phyloP scores from a whole-genome alignment of 2,329 filamentous ascomycete genomes.

The Exophiala xenobiotica region DNA sequence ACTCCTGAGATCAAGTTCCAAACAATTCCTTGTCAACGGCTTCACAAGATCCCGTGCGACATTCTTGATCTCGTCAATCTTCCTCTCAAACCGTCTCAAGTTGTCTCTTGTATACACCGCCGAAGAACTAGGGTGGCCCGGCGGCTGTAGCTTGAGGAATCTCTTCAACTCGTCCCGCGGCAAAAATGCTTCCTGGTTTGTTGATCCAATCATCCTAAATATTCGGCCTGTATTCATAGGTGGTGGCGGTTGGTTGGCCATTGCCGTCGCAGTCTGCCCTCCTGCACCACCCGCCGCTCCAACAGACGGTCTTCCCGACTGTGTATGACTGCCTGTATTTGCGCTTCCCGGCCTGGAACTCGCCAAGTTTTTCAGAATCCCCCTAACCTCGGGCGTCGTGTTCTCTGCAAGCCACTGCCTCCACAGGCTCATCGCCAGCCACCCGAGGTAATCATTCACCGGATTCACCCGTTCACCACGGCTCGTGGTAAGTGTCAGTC shows the following conservation, averaged over 20 bases:
- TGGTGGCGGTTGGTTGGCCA: neutral
- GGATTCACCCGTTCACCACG: conserved; percentile 81
- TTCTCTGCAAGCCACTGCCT: conserved; percentile 92
- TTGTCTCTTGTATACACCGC: conserved; percentile 80
- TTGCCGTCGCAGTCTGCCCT: neutral
- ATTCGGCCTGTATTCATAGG: conserved; percentile 63
- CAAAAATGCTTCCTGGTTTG: conserved; percentile 64
- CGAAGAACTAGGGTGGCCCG: conserved; percentile 33
- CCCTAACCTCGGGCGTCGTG: conserved; percentile 68
- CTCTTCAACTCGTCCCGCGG: conserved; percentile 84
- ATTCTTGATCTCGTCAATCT: conserved; percentile 83
- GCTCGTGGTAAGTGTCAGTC: conserved; percentile 73
- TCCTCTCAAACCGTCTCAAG: conserved; percentile 77
- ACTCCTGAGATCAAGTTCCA: conserved; percentile 71
- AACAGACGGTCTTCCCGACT: neutral
- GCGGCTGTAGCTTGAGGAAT: conserved; percentile 77
- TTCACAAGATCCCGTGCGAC: conserved; percentile 79
- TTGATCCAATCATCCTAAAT: conserved; percentile 72
- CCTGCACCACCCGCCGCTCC: conserved; percentile 9
- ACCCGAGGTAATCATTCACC: conserved; percentile 77
- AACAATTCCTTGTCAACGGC: conserved; percentile 79
- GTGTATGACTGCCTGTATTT: conserved; percentile 8
- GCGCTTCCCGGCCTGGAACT: conserved; percentile 21
- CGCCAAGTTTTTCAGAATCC: conserved; percentile 42
- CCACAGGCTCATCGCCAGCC: conserved; percentile 84